Evolutionary conservation across 2,329 filamentous ascomycete species (phyloP), one percentile per base, ranked within the genome.

Genomic region (Juglanconis juglandina): DNA sequence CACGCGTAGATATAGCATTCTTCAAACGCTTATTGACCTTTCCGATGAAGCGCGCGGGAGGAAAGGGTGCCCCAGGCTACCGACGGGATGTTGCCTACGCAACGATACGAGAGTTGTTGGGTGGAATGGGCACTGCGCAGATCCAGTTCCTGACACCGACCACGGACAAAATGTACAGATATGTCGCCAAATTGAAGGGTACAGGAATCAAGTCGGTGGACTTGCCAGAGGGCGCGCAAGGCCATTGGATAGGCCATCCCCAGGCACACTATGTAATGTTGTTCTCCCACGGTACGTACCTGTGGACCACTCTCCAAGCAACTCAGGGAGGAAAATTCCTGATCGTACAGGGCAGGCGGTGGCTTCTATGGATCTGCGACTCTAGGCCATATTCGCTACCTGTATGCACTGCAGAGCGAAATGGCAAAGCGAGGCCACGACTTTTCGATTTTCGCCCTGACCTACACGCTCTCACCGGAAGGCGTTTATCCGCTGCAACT

Each of bases 391-490:
- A 59, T 69, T 32, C 63, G 69, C n/a, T 68, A 17, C 71, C 66
- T 55, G 54, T 72, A 30, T 50, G 63, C 55, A 49, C 62, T 2
- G 64, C 67, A 9, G 30, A 56, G 30, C 64, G 67, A 51, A 55
- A 59, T 11, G 66, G 64, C 32, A 58, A 62, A 53, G 17, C 32
- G 49, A 42, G 56, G 56, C 4, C 50, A 53, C 10, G 68, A 71
- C 60, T 65, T 68, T 3, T 68, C 70, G 6, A 55, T 60, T 5
- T 55, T 55, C 14, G 55, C 44, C 7, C 58, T 77, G 53, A 68
- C 72, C 58, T 76, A 76, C 59, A 69, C 72, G 8, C 70, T 75
- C 9, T 62, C 62, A 4, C 72, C 72, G 4, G 66, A 55, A 1
- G 71, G 65, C 3, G 48, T 58, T 13, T 71, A 71, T 24, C 74